Base-by-base conservation (phyloP, 129 eudicot species). In the Flaveria ramosissima region DNA sequence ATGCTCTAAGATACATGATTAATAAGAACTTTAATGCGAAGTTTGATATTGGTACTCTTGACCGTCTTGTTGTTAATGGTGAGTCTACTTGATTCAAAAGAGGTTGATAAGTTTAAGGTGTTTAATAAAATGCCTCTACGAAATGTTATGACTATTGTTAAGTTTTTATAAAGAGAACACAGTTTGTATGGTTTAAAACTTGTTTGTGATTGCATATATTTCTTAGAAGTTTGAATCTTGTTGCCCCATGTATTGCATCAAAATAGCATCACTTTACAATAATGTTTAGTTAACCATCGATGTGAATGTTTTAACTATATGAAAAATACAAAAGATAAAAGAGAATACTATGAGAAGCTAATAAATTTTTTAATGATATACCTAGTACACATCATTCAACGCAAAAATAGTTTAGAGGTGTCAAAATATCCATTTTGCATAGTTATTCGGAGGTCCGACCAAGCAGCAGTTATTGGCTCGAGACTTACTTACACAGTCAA, bases 31-130 rank as follows among this genome's bases (percentile, higher is more conserved):
- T 83, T 59, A 85, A 86, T 51, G 85, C 83, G 2, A 86, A 83
- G 0, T 86, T 86, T 14, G 90, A 86, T 67, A 86, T 83, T 21
- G 90, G 80, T 41, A 80, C 90, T 2, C 85, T 86, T 6, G 88
- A 86, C 19, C 90, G 81, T 67, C 77, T 68, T 63, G 77, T 84
- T 50, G 84, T 87, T 19, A 84, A 84, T 20, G 91, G 91, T 87
- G 47, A 69, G 77, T 69, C 5, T 69, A 24, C 26, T 24, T 24
- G 26, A 24, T 0, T 24, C 26, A 24, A 24, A 24, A 24, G 26
- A 24, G 26, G 26, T 24, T 24, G 26, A 24, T 24, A 24, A 24
- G 26, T 24, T 0, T 24, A 70, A 56, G 12, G 52, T 76, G 41
- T 50, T 64, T 57, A 68, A 73, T 56, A 21, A 55, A 73, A 73